phyloP scores from a whole-genome alignment of 2,329 filamentous ascomycete species.

The Polytolypa hystricis region DNA sequence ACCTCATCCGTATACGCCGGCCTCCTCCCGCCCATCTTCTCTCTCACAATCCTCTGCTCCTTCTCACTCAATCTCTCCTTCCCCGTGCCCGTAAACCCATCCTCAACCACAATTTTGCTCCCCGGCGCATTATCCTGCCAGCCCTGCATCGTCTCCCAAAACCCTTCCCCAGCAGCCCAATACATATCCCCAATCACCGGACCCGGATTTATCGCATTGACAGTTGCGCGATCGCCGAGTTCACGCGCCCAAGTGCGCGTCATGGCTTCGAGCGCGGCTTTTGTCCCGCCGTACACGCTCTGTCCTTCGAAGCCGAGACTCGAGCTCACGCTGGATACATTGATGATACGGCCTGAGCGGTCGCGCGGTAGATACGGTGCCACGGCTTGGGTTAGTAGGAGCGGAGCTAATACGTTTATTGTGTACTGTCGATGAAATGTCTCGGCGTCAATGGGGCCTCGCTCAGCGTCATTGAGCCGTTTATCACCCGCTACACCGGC shows the following conservation, averaged over 20 bases:
- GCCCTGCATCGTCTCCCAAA: constrained; percentile 48
- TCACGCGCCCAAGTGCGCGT: constrained; percentile 58
- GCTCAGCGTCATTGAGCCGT: constrained; percentile 52
- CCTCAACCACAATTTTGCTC: constrained; percentile 48
- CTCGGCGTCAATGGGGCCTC: constrained; percentile 47
- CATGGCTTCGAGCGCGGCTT: constrained; percentile 57
- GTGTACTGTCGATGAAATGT: constrained; percentile 64
- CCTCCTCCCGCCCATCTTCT: constrained; percentile 45
- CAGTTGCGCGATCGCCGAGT: constrained; percentile 49
- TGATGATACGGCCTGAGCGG: constrained; percentile 54
- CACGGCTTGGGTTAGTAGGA: constrained; percentile 65
- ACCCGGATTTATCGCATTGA: constrained; percentile 56
- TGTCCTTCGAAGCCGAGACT: constrained; percentile 48
- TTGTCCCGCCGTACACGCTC: constrained; percentile 54
- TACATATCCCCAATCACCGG: constrained; percentile 60
- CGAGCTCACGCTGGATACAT: constrained; percentile 48
- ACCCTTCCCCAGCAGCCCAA: constrained; percentile 43
- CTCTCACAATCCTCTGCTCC: constrained; percentile 49
- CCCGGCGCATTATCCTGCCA: constrained; percentile 56
- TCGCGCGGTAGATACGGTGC: constrained; percentile 58
- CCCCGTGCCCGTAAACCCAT: constrained; percentile 34
- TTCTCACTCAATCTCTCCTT: constrained; percentile 51
- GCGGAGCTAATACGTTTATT: constrained; percentile 71
- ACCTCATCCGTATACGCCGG: constrained; percentile 59
- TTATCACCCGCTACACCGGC: constrained; percentile 50